Evolutionary conservation across 2,329 filamentous ascomycete genomes (phyloP), one percentile per base, ranked within the genome.

Genomic region (Daldinia eschscholtzii): DNA sequence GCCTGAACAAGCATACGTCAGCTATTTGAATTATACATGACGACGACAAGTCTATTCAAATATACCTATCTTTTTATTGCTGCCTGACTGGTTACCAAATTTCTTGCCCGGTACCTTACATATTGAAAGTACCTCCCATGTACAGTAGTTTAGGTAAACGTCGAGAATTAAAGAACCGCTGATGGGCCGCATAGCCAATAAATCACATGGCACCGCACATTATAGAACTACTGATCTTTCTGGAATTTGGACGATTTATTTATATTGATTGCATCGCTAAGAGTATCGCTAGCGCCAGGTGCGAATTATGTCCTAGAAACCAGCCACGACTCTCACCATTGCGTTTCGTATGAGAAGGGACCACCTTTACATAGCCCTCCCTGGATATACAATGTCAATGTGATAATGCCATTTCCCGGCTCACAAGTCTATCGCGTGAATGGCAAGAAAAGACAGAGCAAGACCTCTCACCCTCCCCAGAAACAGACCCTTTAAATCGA

Each of bases 1-100:
- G 70, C 70, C 67, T 72, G 57, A 59, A 57, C 3, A 57, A 46
- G 68, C 55, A 46, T 65, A 35, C 70, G 70, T 72, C 70, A 72
- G 50, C 63, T n/a, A 52, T 20, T 33, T 28, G 35, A 30, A 9
- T 15, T 10, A 33, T 39, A 56, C 30, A 60, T 68, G 61, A 70
- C 57, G 70, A 71, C 67, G 33, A 65, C 67, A 57, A 46, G 28
- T 20, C 56, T 41, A 57, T 48, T 18, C 9, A 15, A 4, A 35
- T 59, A 52, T 33, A 23, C 6, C 26, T 15, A 23, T 10, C 26
- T 15, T 26, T 52, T 62, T 28, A 6, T 52, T 59, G 52, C 44
- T 69, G 63, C 64, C 67, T 69, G 23, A 41, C 20, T 12, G 5
- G 9, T 23, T 48, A 48, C 30, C 35, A 4, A 15, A 13, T 6